Base-by-base conservation (phyloP, 352 stramenopile species). In the Phytophthora kernoviae region DNA sequence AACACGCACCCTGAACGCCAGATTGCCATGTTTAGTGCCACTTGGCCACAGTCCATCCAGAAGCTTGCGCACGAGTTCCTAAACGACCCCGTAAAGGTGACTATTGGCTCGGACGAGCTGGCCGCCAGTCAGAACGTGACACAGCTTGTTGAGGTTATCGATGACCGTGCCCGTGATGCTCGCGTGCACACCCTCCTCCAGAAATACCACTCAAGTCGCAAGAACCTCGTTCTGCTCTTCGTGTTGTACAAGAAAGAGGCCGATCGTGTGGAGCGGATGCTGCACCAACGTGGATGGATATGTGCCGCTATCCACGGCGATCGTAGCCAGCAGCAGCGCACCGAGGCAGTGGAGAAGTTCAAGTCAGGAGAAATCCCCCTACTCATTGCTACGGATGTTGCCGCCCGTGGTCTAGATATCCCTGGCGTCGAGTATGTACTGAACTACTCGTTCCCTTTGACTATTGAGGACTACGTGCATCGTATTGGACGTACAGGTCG, bases 231-330 rank as follows among this genome's bases (percentile, higher is more conserved):
- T 36, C 73, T 99, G 26, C 73, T 99, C 2, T 99, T 99, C 73
- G 96, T 97, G 15, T 79, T 99, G 39, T 99, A 99, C 79, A 99
- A 99, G 88, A 99, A 99, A 70, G 97, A 99, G 69, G 96, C 96
- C 2, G 94, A 97, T 62, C 85, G 96, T 17, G 81, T 99, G 32
- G 96, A 99, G 72, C 75, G 79, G 26, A 96, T 95, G 60, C 78
- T 99, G 45, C 78, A 90, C 41, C 81, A 96, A 55, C 87, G 95
- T 45, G 93, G 93, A 50, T 99, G 90, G 83, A 93, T 90, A 27
- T 97, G 93, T 62, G 85, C 87, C 9, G 96, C 93, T 17, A 98
- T 99, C 73, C 96, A 99, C 82, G 96, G 96, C 9, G 96, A 99
- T 71, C 98, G 98, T 65, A 87, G 73, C 42, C 96, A 99, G 77